Conservation (phyloP, 345 rosid species). For the Garcia nutans region DNA sequence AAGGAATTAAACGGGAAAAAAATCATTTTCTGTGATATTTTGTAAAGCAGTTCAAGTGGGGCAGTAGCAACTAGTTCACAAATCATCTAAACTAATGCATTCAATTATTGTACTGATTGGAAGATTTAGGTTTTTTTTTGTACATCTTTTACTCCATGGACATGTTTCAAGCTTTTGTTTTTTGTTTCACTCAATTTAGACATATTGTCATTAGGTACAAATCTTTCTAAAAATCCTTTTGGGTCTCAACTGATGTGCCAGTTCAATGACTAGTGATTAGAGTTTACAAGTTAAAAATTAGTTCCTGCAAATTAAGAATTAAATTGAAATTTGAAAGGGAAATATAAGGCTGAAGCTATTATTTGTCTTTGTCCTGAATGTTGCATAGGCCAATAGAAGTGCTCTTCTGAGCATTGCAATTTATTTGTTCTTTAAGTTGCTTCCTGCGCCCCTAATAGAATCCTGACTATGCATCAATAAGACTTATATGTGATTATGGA, state of each 20-base stretch:
- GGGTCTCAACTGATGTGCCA: neutral
- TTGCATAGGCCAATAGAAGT: neutral
- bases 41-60: neutral
- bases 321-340: neutral
- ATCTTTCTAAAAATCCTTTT: neutral
- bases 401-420: neutral
- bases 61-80: no score
- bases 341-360: neutral
- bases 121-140: neutral
- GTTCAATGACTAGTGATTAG: neutral
- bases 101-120: neutral
- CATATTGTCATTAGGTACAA: neutral
- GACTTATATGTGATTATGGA: neutral
- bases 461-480: neutral
- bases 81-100: neutral
- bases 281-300: neutral
- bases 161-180: neutral
- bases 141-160: neutral
- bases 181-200: neutral
- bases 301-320: neutral
- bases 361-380: neutral
- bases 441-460: neutral
- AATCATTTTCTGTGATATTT: neutral
- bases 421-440: slow-evolving; percentile 1
- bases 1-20: neutral